These are phyloP conservation scores for Tetracentron sinense DNA, from an alignment of 164 flowering plant species.

Conservation along the genomic window DNA sequence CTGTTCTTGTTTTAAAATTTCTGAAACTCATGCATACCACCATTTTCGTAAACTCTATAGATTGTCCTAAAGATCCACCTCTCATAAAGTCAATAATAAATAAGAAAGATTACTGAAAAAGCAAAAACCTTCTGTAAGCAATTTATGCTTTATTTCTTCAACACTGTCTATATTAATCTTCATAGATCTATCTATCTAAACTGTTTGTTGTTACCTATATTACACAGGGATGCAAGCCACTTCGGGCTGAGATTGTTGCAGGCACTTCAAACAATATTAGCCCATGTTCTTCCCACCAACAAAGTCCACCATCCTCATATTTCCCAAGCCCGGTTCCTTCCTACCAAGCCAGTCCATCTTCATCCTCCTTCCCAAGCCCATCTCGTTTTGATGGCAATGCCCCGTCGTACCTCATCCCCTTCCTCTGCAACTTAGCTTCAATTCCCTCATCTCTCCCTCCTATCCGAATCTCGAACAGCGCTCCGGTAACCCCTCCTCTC, in stretches of 20 bases:
- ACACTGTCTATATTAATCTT: too few species aligned
- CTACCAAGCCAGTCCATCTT: slow-evolving; percentile 79
- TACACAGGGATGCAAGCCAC: slow-evolving; percentile 73
- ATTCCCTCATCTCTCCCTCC: slow-evolving; percentile 72
- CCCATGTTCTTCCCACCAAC: slow-evolving; percentile 69
- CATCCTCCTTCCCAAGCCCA: slow-evolving; percentile 86
- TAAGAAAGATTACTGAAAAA: too few species aligned
- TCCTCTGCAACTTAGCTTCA: slow-evolving; percentile 59
- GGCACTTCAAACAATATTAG: slow-evolving; percentile 61
- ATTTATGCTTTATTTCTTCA: too few species aligned
- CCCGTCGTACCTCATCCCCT: slow-evolving; percentile 64
- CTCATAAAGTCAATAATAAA: too few species aligned
- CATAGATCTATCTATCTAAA: too few species aligned
- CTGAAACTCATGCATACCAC: too few species aligned
- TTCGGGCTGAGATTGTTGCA: slow-evolving; percentile 39
- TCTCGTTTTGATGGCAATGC: slow-evolving; percentile 57
- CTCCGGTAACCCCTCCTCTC: slow-evolving; percentile 91
- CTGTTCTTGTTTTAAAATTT: too few species aligned
- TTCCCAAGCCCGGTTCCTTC: slow-evolving; percentile 81
- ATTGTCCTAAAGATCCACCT: too few species aligned
- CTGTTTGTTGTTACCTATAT: too few species aligned
- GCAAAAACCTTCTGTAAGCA: too few species aligned
- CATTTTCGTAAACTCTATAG: too few species aligned
- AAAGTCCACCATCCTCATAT: slow-evolving; percentile 74
- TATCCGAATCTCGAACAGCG: slow-evolving; percentile 87